Evolutionary conservation across 805 yeast genomes (phyloP).

Genomic region (Jamesozyma jinghongensis): DNA sequence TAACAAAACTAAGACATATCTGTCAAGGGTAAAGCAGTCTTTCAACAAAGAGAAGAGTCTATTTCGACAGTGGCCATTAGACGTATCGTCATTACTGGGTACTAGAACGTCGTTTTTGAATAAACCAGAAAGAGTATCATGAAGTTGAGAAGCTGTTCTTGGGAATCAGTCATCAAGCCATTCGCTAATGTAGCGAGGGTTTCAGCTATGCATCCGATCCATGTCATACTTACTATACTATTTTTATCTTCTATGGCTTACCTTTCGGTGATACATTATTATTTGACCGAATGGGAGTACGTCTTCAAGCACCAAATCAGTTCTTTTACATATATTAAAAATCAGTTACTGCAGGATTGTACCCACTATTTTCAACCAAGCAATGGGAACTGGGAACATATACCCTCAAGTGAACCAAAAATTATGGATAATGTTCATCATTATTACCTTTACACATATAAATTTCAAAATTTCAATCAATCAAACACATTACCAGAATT

Average conservation of each 20-base stretch:
- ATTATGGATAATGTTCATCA: slow-evolving; percentile 14
- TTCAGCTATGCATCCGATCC: slow-evolving; percentile 80
- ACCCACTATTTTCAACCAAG: slow-evolving; percentile 21
- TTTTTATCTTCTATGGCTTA: slow-evolving; percentile 74
- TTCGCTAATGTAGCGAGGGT: slow-evolving; percentile 41
- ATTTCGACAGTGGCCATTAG: too few species aligned
- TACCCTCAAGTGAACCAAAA: slow-evolving; percentile 6
- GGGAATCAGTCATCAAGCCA: slow-evolving; percentile 8
- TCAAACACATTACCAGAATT: slow-evolving; percentile 14
- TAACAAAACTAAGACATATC: too few species aligned
- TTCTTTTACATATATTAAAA: slow-evolving; percentile 11
- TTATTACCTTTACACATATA: slow-evolving; percentile 24
- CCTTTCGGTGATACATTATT: slow-evolving; percentile 61
- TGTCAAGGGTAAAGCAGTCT: too few species aligned
- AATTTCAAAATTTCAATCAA: slow-evolving; percentile 14
- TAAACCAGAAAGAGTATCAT: too few species aligned
- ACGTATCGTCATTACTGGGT: too few species aligned
- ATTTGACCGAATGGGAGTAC: slow-evolving; percentile 36
- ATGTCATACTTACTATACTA: slow-evolving; percentile 63
- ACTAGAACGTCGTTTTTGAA: too few species aligned
- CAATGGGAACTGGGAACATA: slow-evolving; percentile 10
- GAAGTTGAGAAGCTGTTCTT: background rate
- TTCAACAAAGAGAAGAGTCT: too few species aligned
- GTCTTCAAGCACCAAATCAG: slow-evolving; percentile 16
- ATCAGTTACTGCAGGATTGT: slow-evolving; percentile 21